Percentiles rank a stretch among this genome's conserved stretches.
These are phyloP conservation scores for Sporothrix luriei DNA, from an alignment of 2,329 filamentous ascomycete species.

Conservation along the genomic window DNA sequence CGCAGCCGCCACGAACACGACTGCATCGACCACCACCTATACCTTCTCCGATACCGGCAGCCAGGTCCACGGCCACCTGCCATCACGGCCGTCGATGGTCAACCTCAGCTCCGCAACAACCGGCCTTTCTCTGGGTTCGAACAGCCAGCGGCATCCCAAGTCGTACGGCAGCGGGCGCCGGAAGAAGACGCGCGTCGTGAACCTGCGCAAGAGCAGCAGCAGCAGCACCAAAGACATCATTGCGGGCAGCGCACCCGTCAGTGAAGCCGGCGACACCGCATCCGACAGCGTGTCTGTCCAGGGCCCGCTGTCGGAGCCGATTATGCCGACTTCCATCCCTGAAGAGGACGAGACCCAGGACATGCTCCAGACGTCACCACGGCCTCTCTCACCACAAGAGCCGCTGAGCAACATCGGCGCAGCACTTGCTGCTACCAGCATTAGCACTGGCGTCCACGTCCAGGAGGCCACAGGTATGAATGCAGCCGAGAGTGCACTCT, in stretches of 20 bases:
- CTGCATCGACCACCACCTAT: conserved; percentile 65
- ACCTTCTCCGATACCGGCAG: conserved; percentile 74
- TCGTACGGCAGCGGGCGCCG: conserved; percentile 64
- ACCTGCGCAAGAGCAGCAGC: conserved; percentile 66
- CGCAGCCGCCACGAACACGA: conserved; percentile 60
- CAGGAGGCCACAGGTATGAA: conserved; percentile 6
- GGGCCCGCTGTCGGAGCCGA: conserved; percentile 63
- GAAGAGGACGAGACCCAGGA: conserved; percentile 55
- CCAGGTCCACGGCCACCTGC: conserved; percentile 61
- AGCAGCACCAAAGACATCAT: conserved; percentile 35
- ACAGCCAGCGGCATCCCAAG: conserved; percentile 59
- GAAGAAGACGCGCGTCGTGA: conserved; percentile 82
- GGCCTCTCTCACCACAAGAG: not conserved
- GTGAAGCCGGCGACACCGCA: conserved; percentile 54
- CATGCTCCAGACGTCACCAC: not conserved
- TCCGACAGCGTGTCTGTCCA: conserved; percentile 55
- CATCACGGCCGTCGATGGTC: conserved; percentile 68
- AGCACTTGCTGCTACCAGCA: conserved; percentile 23
- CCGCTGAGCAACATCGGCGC: conserved; percentile 29
- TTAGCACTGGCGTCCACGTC: conserved; percentile 23
- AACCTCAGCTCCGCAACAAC: conserved; percentile 63
- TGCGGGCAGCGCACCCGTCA: conserved; percentile 52
- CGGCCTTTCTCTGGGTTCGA: conserved; percentile 65
- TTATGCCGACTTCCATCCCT: conserved; percentile 58
- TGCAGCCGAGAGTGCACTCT: not conserved